phyloP scores from a whole-genome alignment of 257 asterid species.

The Capsicum pubescens region DNA sequence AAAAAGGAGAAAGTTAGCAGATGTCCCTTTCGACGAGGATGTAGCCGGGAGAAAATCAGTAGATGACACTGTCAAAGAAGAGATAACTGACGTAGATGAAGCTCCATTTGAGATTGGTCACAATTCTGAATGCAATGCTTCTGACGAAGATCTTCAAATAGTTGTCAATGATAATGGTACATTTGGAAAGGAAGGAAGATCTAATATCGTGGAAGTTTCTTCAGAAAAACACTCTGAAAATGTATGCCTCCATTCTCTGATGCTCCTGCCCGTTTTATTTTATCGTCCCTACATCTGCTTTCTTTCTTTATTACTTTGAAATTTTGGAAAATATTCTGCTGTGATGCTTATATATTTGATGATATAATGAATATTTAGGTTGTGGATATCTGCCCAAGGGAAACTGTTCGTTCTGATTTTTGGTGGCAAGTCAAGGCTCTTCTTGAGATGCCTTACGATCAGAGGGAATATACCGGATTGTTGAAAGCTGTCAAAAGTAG shows the following conservation, averaged over 20 bases:
- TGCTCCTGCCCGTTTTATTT: conserved; percentile 24
- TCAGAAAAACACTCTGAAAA: neutral
- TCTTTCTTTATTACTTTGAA: neutral
- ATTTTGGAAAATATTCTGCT: neutral
- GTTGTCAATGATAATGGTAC: conserved; percentile 4
- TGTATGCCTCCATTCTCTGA: conserved; percentile 23
- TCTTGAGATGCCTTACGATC: conserved; percentile 29
- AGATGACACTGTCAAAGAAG: conserved; percentile 27
- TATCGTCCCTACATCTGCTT: conserved; percentile 10
- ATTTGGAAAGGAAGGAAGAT: conserved; percentile 20
- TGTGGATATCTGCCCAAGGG: conserved; percentile 18
- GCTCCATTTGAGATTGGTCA: neutral
- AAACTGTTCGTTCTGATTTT: conserved; percentile 20
- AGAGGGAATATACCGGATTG: conserved; percentile 1
- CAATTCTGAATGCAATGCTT: neutral
- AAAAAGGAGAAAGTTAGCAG: conserved; percentile 9
- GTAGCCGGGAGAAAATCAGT: neutral
- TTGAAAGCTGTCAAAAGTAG: conserved; percentile 26
- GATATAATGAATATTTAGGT: conserved; percentile 22
- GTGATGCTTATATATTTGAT: conserved; percentile 23
- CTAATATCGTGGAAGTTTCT: conserved; percentile 9
- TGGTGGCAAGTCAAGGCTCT: conserved; percentile 26
- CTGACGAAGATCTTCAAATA: conserved; percentile 24
- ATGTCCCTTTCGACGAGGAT: neutral
- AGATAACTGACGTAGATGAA: conserved; percentile 20